Base-by-base conservation (phyloP, 345 rosid species). In the Bretschneidera sinensis region DNA sequence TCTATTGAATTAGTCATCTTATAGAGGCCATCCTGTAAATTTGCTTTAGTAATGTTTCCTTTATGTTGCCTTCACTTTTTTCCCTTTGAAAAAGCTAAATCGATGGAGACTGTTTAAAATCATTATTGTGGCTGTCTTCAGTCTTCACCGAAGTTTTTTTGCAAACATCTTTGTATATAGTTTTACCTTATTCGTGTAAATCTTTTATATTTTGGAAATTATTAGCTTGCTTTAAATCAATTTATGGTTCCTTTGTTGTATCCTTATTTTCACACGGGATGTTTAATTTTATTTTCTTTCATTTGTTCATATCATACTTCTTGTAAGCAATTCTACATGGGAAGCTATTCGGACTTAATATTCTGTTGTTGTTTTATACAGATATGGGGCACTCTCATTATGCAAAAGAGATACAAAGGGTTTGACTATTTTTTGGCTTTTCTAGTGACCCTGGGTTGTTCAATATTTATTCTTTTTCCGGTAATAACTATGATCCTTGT, bases 361-460 rank as follows among this genome's bases (percentile, higher is more conserved):
- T 39, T 20, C 20, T 33, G 9, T 57, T 23, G 3, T 62, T 33
- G 51, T 55, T 55, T 43, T 43, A 34, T 51, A 22, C 73, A 87
- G 95, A 76, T 84, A 25, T 89, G 98, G 97, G 96, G 97, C 22
- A 87, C 92, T 61, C 68, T 84, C 57, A 92, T 89, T 9, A 89
- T 92, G 98, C 97, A 90, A 77, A 92, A 92, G 73, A 86, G 55
- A 77, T 92, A 89, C 62, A 87, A 71, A 62, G 95, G 91, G 24
- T 80, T 76, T 50, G 97, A 92, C 76, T 89, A 92, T 82, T 65
- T 81, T 70, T 59, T 87, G 51, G 96, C 98, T 60, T 86, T 94
- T 63, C 68, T 92, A 21, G 99, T 92, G 70, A 90, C 96, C 18
- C 61, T 89, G 48, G 99, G 99, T 2, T 92, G 99, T 74, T 87